These are phyloP conservation scores for Uromyces viciae-fabae DNA, from an alignment of 1,284 basidiomycete genomes.

Conservation along the genomic window DNA sequence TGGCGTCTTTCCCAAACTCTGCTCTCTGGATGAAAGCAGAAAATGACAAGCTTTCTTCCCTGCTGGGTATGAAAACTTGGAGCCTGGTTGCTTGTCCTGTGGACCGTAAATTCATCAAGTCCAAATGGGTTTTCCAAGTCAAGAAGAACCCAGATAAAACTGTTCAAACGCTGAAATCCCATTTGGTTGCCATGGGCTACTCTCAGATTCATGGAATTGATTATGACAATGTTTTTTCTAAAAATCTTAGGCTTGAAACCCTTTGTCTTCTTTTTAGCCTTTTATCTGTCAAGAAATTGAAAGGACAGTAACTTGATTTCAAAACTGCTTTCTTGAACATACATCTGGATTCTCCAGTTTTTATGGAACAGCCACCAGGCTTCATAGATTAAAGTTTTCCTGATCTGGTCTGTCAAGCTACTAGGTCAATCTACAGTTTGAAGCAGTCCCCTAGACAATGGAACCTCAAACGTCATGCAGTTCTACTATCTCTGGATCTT, in stretches of 20 bases:
- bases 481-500: conserved; percentile 12
- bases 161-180: conserved; percentile 32
- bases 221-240: conserved; percentile 43
- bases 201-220: conserved; percentile 44
- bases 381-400: neutral
- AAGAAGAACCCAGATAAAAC: neutral
- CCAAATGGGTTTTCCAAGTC: conserved; percentile 32
- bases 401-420: conserved; percentile 5
- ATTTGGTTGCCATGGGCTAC: too few species aligned
- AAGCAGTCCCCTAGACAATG: conserved; percentile 13
- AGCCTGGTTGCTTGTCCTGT: neutral
- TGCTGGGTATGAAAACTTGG: conserved; percentile 1
- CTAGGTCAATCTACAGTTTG: conserved; percentile 27
- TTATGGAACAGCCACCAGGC: conserved; percentile 32
- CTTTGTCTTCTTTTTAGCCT: conserved; percentile 20
- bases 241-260: conserved; percentile 1
- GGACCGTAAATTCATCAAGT: neutral
- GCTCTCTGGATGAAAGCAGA: too few species aligned
- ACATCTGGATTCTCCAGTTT: neutral
- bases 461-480: neutral
- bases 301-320: conserved; percentile 25
- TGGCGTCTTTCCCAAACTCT: too few species aligned
- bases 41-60: too few species aligned
- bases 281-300: neutral
- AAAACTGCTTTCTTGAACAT: neutral